Evolutionary conservation across 179 eudicot species (phyloP).

Genomic region (Gypsophila paniculata): DNA sequence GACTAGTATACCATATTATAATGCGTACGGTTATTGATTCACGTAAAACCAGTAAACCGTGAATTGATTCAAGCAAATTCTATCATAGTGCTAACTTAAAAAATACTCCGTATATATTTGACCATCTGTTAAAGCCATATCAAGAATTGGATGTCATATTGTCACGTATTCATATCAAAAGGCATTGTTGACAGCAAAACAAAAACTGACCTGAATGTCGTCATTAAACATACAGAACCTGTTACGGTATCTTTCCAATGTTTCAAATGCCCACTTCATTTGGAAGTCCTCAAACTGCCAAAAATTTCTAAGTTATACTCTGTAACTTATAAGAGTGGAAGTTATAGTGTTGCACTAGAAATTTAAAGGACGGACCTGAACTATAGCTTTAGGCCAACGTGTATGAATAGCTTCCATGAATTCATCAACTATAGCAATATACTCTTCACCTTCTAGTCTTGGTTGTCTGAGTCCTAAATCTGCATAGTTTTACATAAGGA

Average conservation of each 20-base stretch:
- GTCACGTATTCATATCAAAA: no score
- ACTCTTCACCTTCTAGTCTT: slow-evolving; percentile 93
- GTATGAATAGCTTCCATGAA: slow-evolving; percentile 93
- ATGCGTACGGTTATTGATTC: no score
- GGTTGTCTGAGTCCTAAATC: slow-evolving; percentile 94
- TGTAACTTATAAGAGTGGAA: slow-evolving; percentile 18
- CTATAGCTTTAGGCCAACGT: slow-evolving; percentile 99
- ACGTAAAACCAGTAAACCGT: no score
- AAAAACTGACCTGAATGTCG: slow-evolving; percentile 72
- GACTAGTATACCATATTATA: background rate
- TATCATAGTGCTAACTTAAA: no score
- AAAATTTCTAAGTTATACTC: slow-evolving; percentile 17
- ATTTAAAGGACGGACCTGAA: slow-evolving; percentile 58
- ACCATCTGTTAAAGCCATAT: no score
- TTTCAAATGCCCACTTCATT: slow-evolving; percentile 99
- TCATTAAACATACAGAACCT: slow-evolving; percentile 98
- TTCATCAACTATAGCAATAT: slow-evolving; percentile 80
- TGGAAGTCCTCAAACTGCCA: slow-evolving; percentile 96
- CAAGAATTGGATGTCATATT: no score
- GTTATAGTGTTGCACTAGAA: background rate
- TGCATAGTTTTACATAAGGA: slow-evolving; percentile 35
- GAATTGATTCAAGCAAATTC: no score
- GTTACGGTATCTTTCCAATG: slow-evolving; percentile 77
- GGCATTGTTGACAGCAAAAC: background rate
- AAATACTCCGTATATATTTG: no score